Evolutionary conservation across 1,284 basidiomycete genomes (phyloP).

Genomic region (Ustilago trichophora): DNA sequence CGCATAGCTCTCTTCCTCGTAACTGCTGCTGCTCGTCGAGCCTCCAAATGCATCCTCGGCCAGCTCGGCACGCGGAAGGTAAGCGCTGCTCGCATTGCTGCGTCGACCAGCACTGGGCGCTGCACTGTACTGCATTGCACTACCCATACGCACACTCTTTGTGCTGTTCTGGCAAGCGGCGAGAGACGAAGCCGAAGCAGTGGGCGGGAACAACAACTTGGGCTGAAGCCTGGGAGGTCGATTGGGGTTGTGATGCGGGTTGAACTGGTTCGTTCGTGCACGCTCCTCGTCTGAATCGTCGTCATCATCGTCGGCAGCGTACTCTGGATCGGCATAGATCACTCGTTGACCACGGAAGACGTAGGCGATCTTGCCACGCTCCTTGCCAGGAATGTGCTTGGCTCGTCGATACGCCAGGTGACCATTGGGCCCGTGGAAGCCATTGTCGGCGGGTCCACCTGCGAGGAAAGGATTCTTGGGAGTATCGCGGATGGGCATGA

Average conservation of each 20-base stretch:
- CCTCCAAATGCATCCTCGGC: constrained; percentile 13
- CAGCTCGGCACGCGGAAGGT: constrained; percentile 7
- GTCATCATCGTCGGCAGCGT: constrained; percentile 51
- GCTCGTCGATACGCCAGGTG: constrained; percentile 32
- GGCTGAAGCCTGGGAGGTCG: constrained; percentile 42
- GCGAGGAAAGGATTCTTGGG: constrained; percentile 62
- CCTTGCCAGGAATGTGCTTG: constrained; percentile 32
- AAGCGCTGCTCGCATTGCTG: not conserved
- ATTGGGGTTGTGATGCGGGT: constrained; percentile 23
- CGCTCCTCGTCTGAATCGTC: constrained; percentile 18
- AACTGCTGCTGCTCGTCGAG: constrained; percentile 6
- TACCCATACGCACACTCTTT: not conserved
- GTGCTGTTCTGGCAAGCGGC: not conserved
- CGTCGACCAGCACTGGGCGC: not conserved
- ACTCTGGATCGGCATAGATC: constrained; percentile 53
- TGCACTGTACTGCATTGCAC: not conserved
- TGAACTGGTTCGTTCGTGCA: constrained; percentile 23
- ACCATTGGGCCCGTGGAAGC: constrained; percentile 48
- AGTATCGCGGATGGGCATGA: constrained; percentile 51
- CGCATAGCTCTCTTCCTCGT: not conserved
- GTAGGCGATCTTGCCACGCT: constrained; percentile 50
- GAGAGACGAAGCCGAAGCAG: not conserved
- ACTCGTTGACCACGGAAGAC: constrained; percentile 57
- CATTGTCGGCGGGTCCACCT: constrained; percentile 60
- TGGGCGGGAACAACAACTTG: constrained; percentile 37